Evolutionary conservation across 139 green algal genomes (phyloP).

Genomic region (Zygnema cylindricum): DNA sequence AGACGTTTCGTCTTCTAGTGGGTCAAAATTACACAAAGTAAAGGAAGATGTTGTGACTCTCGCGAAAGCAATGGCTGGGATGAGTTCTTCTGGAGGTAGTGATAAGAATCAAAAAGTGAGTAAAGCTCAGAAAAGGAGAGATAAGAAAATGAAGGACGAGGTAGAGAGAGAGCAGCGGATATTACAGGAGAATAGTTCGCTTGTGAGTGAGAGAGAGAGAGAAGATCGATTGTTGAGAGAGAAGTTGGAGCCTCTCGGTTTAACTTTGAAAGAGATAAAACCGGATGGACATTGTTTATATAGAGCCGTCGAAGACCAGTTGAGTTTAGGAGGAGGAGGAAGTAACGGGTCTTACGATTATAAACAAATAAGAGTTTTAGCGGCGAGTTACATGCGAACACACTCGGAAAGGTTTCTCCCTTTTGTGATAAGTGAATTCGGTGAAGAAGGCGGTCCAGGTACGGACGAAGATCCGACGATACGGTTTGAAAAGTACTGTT

Average conservation of each 20-base stretch:
- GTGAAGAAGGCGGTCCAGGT: neutral
- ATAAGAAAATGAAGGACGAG: slow-evolving; percentile 67
- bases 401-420: slow-evolving; percentile 73
- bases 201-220: slow-evolving; percentile 72
- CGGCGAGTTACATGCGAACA: slow-evolving; percentile 79
- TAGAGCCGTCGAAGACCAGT: slow-evolving; percentile 86
- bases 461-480: slow-evolving; percentile 50
- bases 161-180: slow-evolving; percentile 83
- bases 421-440: slow-evolving; percentile 68
- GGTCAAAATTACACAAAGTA: too few relatives aligned
- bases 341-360: neutral
- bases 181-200: slow-evolving; percentile 74
- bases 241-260: slow-evolving; percentile 73
- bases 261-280: slow-evolving; percentile 82
- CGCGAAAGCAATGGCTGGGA: slow-evolving; percentile 16
- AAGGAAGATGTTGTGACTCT: slow-evolving; percentile 20
- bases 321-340: slow-evolving; percentile 57
- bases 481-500: slow-evolving; percentile 78
- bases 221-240: slow-evolving; percentile 75
- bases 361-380: slow-evolving; percentile 74
- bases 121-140: slow-evolving; percentile 74
- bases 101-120: slow-evolving; percentile 64
- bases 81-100: neutral
- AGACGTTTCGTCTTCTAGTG: neutral
- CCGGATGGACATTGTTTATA: slow-evolving; percentile 96